Evolutionary conservation across 306 rosid species (phyloP), one percentile per base, ranked within the genome.

Genomic region (Cicer judaicum): DNA sequence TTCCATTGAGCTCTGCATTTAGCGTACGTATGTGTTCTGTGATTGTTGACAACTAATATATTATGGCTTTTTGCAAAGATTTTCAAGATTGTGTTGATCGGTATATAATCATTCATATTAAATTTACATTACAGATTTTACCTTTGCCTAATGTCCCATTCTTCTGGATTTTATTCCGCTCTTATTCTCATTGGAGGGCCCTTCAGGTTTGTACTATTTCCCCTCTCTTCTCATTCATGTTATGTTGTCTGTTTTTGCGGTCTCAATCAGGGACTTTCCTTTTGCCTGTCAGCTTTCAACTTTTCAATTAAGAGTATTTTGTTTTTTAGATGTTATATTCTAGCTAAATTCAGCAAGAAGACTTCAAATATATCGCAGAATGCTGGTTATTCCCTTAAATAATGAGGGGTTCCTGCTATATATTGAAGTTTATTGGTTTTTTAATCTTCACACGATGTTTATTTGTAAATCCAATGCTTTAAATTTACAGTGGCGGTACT

Each of bases 121-220:
- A 29, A 76, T 85, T 24, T 87, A 76, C 77, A 19, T 72, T 82
- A 72, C 82, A 94, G 99, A 80, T 94, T 56, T 85, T 94, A 77
- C 99, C 99, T 42, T 72, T 92, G 89, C 99, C 99, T 47, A 94
- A 94, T 64, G 82, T 94, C 38, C 86, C 94, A 2, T 94, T 92
- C 87, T 94, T 94, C 78, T 90, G 99, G 97, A 59, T 87, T 82
- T 83, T 86, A 83, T 90, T 81, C 63, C 97, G 99, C 55, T 68
- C 93, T 34, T 92, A 90, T 72, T 94, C 99, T 76, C 93, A 94
- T 69, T 92, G 99, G 98, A 90, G 96, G 71, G 99, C 98, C 62
- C 81, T 87, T 41, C 86, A 92, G 96, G 99, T 94, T 68, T 15
- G 36, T 38, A 18, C 16, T 59, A 5, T 74, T 79, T 66, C 46